Evolutionary conservation across 2,329 filamentous ascomycete genomes (phyloP).

Genomic region (Talaromyces sp.): DNA sequence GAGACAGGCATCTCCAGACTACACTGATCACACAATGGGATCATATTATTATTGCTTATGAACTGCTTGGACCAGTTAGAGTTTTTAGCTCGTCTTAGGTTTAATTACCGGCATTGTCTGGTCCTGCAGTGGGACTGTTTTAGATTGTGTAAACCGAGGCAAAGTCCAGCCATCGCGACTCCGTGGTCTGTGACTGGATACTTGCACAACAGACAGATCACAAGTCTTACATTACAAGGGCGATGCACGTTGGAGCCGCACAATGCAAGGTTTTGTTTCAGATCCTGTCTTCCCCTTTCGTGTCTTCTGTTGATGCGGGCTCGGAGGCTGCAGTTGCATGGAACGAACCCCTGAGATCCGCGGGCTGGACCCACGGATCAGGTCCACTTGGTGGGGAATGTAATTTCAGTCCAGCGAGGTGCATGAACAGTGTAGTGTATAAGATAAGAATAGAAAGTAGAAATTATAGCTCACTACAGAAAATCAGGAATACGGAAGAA

Average conservation of each 20-base stretch:
- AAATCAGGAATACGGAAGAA: neutral
- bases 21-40: neutral
- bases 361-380: slow-evolving; percentile 9
- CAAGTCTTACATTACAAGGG: neutral
- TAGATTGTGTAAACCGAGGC: neutral
- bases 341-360: slow-evolving; percentile 29
- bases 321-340: neutral
- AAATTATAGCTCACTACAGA: too few relatives aligned
- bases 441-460: too few relatives aligned
- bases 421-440: neutral
- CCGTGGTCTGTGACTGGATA: neutral
- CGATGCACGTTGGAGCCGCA: neutral
- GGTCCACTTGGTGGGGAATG: slow-evolving; percentile 19
- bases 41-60: neutral
- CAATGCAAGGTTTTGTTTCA: neutral
- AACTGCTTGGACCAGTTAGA: neutral
- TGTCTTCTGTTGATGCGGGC: neutral
- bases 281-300: neutral
- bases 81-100: slow-evolving; percentile 8
- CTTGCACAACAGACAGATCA: neutral
- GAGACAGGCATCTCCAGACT: too few relatives aligned
- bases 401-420: neutral
- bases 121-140: neutral
- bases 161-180: neutral
- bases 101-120: slow-evolving; percentile 9